A percentile compares a stretch with the other conserved stretches of the same genome.
Conservation (phyloP, 805 yeast species). For the Lachancea waltii region DNA sequence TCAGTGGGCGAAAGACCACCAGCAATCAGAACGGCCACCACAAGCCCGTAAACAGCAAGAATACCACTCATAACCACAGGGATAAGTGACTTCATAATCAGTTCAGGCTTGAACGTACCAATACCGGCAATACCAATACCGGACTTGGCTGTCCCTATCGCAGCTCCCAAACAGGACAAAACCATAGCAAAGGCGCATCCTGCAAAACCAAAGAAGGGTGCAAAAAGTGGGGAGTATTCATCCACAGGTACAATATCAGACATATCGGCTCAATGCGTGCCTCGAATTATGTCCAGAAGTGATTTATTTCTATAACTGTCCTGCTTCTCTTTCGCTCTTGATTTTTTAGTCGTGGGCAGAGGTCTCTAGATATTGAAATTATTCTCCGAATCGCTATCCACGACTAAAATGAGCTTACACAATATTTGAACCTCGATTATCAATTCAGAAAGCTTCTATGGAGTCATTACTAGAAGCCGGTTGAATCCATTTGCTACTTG, state of each 20-base stretch:
- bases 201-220: conserved; percentile 96
- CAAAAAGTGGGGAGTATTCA: conserved; percentile 82
- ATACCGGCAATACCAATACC: conserved; percentile 98
- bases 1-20: conserved; percentile 76
- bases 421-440: too few relatives aligned
- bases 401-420: too few relatives aligned
- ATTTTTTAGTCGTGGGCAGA: too few relatives aligned
- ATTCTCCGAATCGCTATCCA: not conserved
- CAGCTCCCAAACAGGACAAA: conserved; percentile 94
- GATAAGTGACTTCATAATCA: conserved; percentile 89
- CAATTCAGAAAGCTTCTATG: too few relatives aligned
- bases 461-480: too few relatives aligned
- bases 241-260: conserved; percentile 34
- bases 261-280: conserved; percentile 6
- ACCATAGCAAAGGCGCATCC: conserved; percentile 94
- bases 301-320: not conserved
- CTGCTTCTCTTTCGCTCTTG: not conserved
- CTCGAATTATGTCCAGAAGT: not conserved
- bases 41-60: conserved; percentile 92
- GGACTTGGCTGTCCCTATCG: conserved; percentile 95
- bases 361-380: not conserved
- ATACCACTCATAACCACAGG: conserved; percentile 99
- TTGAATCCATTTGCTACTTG: too few relatives aligned
- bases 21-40: conserved; percentile 92
- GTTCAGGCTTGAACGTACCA: conserved; percentile 94